These are phyloP conservation scores for Coprinopsis cinerea DNA, from an alignment of 768 basidiomycete species.

Conservation along the genomic window DNA sequence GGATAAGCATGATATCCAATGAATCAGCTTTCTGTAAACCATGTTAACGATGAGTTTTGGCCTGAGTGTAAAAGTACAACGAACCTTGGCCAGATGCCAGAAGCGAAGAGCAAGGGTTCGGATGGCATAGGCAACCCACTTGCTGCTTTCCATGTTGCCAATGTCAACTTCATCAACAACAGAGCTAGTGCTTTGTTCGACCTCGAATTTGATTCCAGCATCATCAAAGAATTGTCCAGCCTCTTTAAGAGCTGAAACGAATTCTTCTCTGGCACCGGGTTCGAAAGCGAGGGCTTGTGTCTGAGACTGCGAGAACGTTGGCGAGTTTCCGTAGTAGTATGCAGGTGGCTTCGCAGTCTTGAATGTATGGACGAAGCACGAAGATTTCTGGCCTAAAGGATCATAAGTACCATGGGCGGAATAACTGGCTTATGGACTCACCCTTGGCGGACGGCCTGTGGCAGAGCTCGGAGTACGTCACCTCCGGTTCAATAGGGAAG, in stretches of 20 bases:
- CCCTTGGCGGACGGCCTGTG: slow-evolving; percentile 25
- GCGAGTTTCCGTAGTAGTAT: not conserved
- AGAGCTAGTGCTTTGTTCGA: slow-evolving; percentile 36
- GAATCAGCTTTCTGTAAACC: slow-evolving; percentile 79
- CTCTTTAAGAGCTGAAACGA: slow-evolving; percentile 31
- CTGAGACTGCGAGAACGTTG: slow-evolving; percentile 22
- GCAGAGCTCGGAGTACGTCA: slow-evolving; percentile 48
- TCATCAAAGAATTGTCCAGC: slow-evolving; percentile 27
- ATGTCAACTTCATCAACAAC: slow-evolving; percentile 46
- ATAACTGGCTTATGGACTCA: not conserved
- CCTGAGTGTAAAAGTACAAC: not conserved
- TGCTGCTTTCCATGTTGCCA: slow-evolving; percentile 71
- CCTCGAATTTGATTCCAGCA: slow-evolving; percentile 42
- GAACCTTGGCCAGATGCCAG: slow-evolving; percentile 74
- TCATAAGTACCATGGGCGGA: slow-evolving; percentile 2
- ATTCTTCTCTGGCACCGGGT: slow-evolving; percentile 45
- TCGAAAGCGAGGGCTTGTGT: slow-evolving; percentile 47
- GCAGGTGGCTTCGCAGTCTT: slow-evolving; percentile 21
- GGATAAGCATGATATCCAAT: slow-evolving; percentile 90
- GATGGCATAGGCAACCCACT: slow-evolving; percentile 87
- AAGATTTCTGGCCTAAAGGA: slow-evolving; percentile 24
- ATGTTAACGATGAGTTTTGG: slow-evolving; percentile 8
- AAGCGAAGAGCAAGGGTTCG: slow-evolving; percentile 72
- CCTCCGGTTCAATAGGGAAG: slow-evolving; percentile 36
- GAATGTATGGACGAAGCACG: slow-evolving; percentile 29